Base-by-base conservation (phyloP, 2,329 filamentous ascomycete genomes). In the Cucurbitaria berberidis region DNA sequence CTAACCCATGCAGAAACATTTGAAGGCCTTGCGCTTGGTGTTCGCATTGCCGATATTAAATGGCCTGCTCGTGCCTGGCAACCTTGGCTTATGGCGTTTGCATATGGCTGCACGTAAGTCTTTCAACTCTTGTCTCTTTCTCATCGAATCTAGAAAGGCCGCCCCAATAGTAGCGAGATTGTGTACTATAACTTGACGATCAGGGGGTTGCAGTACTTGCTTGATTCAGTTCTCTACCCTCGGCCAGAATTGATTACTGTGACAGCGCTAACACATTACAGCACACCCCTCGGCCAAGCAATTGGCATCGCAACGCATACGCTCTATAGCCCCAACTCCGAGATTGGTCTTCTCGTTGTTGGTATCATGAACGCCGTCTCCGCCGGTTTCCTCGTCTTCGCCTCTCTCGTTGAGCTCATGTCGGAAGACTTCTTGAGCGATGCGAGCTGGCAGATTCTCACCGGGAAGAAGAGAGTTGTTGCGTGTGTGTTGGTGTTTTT, bases 321-420 rank as follows among this genome's bases (percentile, higher is more conserved):
- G 30, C 77, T 95, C 59, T 96, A 96, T 74, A 90, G 92, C 60
- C 91, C 91, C 1, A 82, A 85, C 64, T 91, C 88, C 64, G 84
- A 90, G 68, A 84, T 86, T 0, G 91, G 91, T 0, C 76, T 96
- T 42, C 77, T 96, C 22, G 88, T 93, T 77, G 91, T 96, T 5
- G 91, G 91, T 7, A 85, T 93, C 69, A 95, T 93, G 82, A 96
- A 96, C 67, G 90, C 90, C 34, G 89, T 96, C 45, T 92, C 89
- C 9, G 88, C 88, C 45, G 91, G 91, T 0, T 78, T 96, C 45
- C 75, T 96, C 24, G 79, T 96, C 3, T 96, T 93, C 70, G 91
- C 91, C 0, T 90, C 90, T 0, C 77, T 96, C 38, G 91, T 96
- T 3, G 90, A 96, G 76, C 80, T 96, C 18, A 80, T 96, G 41